Base-by-base conservation (phyloP, 768 basidiomycete genomes). In the Hericium erinaceus region DNA sequence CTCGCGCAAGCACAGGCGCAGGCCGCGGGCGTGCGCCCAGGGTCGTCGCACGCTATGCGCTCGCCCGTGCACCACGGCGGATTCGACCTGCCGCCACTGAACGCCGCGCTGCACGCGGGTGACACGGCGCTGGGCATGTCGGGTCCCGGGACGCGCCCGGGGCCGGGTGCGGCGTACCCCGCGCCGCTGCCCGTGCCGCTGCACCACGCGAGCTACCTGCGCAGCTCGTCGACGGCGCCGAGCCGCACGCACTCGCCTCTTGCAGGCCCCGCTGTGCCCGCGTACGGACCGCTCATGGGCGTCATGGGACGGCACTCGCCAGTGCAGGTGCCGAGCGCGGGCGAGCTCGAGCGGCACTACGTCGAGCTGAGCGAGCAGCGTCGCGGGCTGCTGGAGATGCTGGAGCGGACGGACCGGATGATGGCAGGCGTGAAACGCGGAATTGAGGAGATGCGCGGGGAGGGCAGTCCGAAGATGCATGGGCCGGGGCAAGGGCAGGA, bases 331-430 rank as follows among this genome's bases (percentile, higher is more conserved):
- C 80, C 80, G 51, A 82, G 80, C 15, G 64, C 79, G 53, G 65
- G 65, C 7, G 91, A 92, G 61, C 71, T 92, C 61, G 86, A 86
- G 69, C 74, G 81, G 56, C 90, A 92, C 67, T 90, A 88, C 64
- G 64, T 71, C 18, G 79, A 84, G 64, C 75, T 93, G 55, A 70
- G 73, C 4, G 81, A 84, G 64, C 78, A 87, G 66, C 81, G 82
- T 69, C 73, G 73, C 64, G 73, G 77, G 67, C 74, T 87, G 72
- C 80, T 89, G 70, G 88, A 88, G 67, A 77, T 92, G 81, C 69
- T 90, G 58, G 80, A 84, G 62, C 80, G 77, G 71, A 92, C 89
- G 64, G 86, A 91, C 55, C 71, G 78, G 67, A 69, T 92, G 72
- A 82, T 92, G 77, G 76, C 72, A 39, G 82, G 83, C 22, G 73